Conservation (phyloP, 169 alveolate genomes). For the Sarcocystis neurona region DNA sequence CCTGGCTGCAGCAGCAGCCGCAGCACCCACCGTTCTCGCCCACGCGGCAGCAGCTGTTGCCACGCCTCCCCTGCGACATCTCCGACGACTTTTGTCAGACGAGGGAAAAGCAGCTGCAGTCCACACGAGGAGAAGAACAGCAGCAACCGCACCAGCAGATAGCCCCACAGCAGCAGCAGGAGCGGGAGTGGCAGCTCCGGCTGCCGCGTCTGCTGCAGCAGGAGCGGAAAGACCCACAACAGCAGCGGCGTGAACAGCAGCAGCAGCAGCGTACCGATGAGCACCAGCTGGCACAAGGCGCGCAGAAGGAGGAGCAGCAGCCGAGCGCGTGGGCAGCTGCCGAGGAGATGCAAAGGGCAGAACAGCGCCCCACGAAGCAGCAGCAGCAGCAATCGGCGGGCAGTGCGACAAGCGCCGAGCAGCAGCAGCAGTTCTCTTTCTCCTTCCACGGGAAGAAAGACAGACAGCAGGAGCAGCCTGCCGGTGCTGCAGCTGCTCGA, state of each 20-base stretch:
- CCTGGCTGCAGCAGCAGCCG: background rate
- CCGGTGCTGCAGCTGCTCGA: no score
- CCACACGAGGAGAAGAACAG: no score
- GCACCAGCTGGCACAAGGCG: background rate
- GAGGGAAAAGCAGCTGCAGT: no score
- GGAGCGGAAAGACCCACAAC: background rate
- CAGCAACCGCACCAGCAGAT: no score
- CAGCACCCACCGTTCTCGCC: background rate
- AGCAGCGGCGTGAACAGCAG: background rate
- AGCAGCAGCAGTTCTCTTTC: background rate
- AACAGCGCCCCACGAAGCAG: background rate
- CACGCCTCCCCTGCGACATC: no score
- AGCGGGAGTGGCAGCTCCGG: slow-evolving; percentile 6
- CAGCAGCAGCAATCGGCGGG: slow-evolving; percentile 18
- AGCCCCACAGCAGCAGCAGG: background rate
- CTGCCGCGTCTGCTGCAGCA: slow-evolving; percentile 8
- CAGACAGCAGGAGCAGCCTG: no score
- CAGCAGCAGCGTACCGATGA: background rate
- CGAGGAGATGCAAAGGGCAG: no score
- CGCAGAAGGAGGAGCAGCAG: slow-evolving; percentile 30
- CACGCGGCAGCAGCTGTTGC: slow-evolving; percentile 31
- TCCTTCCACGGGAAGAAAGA: slow-evolving; percentile 19
- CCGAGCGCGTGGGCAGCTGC: no score
- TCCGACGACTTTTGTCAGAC: no score
- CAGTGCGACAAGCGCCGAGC: slow-evolving; percentile 8